Conservation (phyloP, 2,329 filamentous ascomycete genomes). For the Ampelomyces quisqualis region DNA sequence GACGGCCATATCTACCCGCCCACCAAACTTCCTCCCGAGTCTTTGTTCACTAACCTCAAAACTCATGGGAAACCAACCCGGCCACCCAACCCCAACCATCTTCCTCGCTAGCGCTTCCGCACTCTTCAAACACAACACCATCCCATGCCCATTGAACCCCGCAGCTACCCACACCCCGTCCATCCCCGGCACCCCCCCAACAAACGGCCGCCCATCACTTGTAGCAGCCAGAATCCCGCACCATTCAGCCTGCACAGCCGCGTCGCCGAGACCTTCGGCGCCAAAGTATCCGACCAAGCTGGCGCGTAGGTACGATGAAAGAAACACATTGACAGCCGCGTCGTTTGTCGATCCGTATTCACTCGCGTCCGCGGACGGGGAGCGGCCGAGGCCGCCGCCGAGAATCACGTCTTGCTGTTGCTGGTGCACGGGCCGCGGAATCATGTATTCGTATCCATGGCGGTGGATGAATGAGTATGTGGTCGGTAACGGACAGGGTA, state of each 20-base stretch:
- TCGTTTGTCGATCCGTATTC: constrained; percentile 62
- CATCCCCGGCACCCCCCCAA: constrained; percentile 46
- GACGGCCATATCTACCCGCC: constrained; percentile 28
- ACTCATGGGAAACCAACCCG: constrained; percentile 57
- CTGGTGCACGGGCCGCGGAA: constrained; percentile 50
- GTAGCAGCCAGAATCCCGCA: constrained; percentile 57
- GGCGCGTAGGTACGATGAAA: constrained; percentile 51
- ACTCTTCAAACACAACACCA: constrained; percentile 63
- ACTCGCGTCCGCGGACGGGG: constrained; percentile 45
- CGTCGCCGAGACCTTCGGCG: constrained; percentile 38
- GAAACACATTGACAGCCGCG: constrained; percentile 50
- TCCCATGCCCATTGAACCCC: constrained; percentile 65
- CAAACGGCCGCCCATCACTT: constrained; percentile 53
- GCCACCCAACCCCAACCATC: constrained; percentile 45
- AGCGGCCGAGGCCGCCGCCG: constrained; percentile 57
- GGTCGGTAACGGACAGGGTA: constrained; percentile 46
- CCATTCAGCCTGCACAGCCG: constrained; percentile 46
- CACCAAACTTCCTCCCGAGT: constrained; percentile 33
- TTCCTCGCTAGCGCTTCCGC: constrained; percentile 60
- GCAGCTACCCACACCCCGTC: constrained; percentile 57
- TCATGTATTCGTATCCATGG: constrained; percentile 67
- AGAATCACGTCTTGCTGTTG: constrained; percentile 59
- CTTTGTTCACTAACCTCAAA: constrained; percentile 54
- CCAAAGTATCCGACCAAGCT: constrained; percentile 57
- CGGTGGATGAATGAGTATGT: constrained; percentile 65